Evolutionary conservation across 306 rosid genomes (phyloP), one percentile per base, ranked within the genome.

Genomic region (Chamaecrista fasciculata): DNA sequence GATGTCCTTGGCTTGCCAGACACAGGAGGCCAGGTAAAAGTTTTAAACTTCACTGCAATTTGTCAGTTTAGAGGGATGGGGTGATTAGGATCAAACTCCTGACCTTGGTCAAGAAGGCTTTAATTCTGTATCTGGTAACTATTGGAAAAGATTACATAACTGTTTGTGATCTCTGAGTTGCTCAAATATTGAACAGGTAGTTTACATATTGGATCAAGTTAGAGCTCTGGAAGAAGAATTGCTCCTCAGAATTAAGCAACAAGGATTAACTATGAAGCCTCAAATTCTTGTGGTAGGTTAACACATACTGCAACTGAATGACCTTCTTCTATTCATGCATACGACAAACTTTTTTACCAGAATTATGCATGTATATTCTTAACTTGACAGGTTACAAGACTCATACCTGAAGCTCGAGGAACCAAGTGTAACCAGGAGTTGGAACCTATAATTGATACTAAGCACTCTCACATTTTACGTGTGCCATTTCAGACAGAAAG

Each of bases 1-100:
- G 83, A 83, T 77, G 98, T 93, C 60, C 93, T 93, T 64, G 98
- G 98, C 51, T 80, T 93, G 86, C 98, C 98, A 8, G 98, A 93
- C 70, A 93, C 96, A 1, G 98, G 96, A 11, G 96, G 96, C 16
- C 96, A 90, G 88, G 98, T 90, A 78, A 14, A 61, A 59, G 4
- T 26, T 42, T 43, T 66, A n/a, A 46, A 26, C 44, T 26, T 14
- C 2, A 31, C 50, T 42, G 11, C 25, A 73, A 2, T 44, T 46
- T 11, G 4, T 15, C 6, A 19, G 49, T 36, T 61, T 37, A 2
- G 11, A 3, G 20, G 16, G 24, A 51, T 24, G 23, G n/a, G 29
- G 26, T 6, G 36, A 42, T 0, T 7, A n/a, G 70, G 26, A 10
- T 44, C 26, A 65, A 65, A 40, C 21, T 42, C 8, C 24, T 43